Conservation (phyloP, 2,329 filamentous ascomycete genomes). For the Xylaria hypoxylon region DNA sequence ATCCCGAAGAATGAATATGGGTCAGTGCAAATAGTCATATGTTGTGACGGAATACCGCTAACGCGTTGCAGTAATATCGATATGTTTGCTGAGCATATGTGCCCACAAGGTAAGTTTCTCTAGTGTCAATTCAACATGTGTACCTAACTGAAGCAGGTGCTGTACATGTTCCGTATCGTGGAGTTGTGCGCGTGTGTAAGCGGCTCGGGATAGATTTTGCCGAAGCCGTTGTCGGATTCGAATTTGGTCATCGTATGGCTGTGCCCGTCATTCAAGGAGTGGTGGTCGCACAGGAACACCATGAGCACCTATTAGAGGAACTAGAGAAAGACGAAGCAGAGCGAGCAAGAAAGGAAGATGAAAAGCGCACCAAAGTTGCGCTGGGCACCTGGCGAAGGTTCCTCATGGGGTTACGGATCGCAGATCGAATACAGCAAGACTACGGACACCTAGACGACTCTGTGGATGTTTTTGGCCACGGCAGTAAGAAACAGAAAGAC, state of each 20-base stretch:
- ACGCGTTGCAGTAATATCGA: constrained; percentile 77
- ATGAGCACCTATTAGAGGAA: constrained; percentile 78
- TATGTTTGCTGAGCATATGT: constrained; percentile 93
- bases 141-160: constrained; percentile 65
- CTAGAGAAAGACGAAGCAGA: constrained; percentile 83
- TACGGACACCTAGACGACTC: constrained; percentile 73
- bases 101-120: constrained; percentile 66
- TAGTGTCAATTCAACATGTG: not conserved
- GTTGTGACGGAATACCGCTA: constrained; percentile 11
- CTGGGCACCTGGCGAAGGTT: constrained; percentile 88
- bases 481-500: constrained; percentile 39
- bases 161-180: constrained; percentile 82
- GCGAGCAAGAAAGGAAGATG: constrained; percentile 80
- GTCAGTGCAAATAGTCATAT: constrained; percentile 37
- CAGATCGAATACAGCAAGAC: constrained; percentile 79
- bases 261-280: constrained; percentile 93
- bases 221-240: constrained; percentile 95
- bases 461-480: constrained; percentile 67
- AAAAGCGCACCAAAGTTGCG: constrained; percentile 80
- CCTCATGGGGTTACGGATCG: constrained; percentile 84
- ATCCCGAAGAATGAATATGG: constrained; percentile 96
- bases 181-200: constrained; percentile 83
- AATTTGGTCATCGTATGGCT: constrained; percentile 94
- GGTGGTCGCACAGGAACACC: constrained; percentile 85
- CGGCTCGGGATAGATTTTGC: constrained; percentile 88